Percentiles rank a stretch among this genome's conserved stretches.
phyloP scores from a whole-genome alignment of 106 monocot genomes.

The Cymbidium sinense region DNA sequence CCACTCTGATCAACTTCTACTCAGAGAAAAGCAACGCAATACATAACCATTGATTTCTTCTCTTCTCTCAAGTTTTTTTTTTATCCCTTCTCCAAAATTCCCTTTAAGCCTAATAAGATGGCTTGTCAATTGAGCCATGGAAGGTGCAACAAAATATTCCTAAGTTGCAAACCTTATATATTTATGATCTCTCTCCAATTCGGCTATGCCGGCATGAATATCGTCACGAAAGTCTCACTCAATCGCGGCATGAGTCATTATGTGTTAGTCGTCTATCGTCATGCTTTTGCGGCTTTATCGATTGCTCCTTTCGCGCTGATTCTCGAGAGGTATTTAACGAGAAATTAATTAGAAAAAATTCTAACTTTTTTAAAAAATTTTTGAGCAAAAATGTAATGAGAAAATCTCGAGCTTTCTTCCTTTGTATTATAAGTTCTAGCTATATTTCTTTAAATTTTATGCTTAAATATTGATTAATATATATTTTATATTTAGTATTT shows the following conservation, averaged over 20 bases:
- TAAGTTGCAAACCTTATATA: constrained; percentile 42
- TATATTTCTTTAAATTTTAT: too few species aligned
- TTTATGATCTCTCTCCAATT: constrained; percentile 68
- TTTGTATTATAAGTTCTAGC: too few species aligned
- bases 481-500: too few species aligned
- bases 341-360: too few species aligned
- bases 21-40: neutral
- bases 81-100: too few species aligned
- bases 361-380: too few species aligned
- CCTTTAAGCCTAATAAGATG: neutral
- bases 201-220: constrained; percentile 81
- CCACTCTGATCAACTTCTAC: neutral
- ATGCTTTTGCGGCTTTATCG: constrained; percentile 72
- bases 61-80: neutral
- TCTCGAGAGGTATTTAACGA: constrained; percentile 36
- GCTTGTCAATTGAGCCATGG: neutral
- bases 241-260: constrained; percentile 79
- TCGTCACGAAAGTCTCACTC: constrained; percentile 69
- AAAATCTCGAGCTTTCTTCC: too few species aligned
- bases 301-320: constrained; percentile 71
- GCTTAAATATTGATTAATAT: too few species aligned
- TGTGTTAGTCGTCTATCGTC: constrained; percentile 72
- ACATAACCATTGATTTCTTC: neutral
- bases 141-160: neutral
- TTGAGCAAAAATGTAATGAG: too few species aligned